Evolutionary conservation across 305 asterid genomes (phyloP).

Genomic region (Rubia balearica): DNA sequence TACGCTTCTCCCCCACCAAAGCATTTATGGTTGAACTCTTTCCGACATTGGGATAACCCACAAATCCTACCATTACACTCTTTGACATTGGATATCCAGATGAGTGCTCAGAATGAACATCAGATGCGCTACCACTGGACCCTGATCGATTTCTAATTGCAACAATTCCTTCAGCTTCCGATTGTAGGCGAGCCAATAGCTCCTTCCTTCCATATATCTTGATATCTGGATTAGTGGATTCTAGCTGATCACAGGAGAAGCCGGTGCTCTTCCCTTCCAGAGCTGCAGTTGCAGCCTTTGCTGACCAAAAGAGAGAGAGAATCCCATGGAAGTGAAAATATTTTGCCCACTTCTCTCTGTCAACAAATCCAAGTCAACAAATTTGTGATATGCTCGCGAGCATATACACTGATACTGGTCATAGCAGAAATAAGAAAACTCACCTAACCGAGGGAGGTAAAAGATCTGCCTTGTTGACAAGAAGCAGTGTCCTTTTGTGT

Average conservation of each 20-base stretch:
- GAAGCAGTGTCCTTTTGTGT: slow-evolving; percentile 86
- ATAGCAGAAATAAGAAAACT: slow-evolving; percentile 22
- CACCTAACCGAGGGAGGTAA: slow-evolving; percentile 74
- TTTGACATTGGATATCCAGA: slow-evolving; percentile 20
- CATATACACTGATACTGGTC: not conserved
- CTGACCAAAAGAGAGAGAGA: slow-evolving; percentile 96
- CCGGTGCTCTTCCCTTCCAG: slow-evolving; percentile 52
- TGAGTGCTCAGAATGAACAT: slow-evolving; percentile 23
- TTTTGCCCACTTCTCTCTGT: slow-evolving; percentile 79
- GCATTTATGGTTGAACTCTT: slow-evolving; percentile 98
- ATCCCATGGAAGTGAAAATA: slow-evolving; percentile 68
- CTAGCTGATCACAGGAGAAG: slow-evolving; percentile 27
- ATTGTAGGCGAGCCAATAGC: slow-evolving; percentile 64
- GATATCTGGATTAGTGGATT: slow-evolving; percentile 39
- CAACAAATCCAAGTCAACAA: slow-evolving; percentile 12
- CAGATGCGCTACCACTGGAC: slow-evolving; percentile 20
- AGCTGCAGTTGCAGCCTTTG: slow-evolving; percentile 83
- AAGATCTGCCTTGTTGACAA: slow-evolving; percentile 95
- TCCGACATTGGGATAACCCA: slow-evolving; percentile 96
- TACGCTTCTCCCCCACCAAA: slow-evolving; percentile 78
- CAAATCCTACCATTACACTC: slow-evolving; percentile 79
- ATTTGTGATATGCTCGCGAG: not conserved
- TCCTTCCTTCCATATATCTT: slow-evolving; percentile 74
- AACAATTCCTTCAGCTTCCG: slow-evolving; percentile 85
- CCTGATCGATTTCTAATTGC: slow-evolving; percentile 38